Percentiles rank a stretch among this genome's conserved stretches.
phyloP scores from a whole-genome alignment of 2,329 filamentous ascomycete genomes.

The Aspergillus quadricinctus region DNA sequence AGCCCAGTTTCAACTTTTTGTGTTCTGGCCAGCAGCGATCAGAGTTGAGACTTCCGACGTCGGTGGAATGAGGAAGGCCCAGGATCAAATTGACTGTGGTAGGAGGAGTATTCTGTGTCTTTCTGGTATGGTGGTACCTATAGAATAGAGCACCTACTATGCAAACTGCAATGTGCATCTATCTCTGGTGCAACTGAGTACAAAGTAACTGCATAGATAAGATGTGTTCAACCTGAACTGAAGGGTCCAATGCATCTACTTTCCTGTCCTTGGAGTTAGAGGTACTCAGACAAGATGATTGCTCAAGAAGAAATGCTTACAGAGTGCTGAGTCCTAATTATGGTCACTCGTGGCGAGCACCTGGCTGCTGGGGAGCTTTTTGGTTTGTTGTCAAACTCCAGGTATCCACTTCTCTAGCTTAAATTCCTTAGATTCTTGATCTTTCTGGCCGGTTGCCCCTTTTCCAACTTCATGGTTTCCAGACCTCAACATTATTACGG shows the following conservation, averaged over 20 bases:
- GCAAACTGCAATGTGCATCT: not conserved
- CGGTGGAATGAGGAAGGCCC: too few relatives aligned
- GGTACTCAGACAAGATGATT: too few relatives aligned
- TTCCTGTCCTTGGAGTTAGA: not conserved
- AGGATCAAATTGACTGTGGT: too few relatives aligned
- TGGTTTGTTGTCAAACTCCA: slow-evolving; percentile 14
- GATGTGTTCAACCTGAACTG: not conserved
- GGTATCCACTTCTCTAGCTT: slow-evolving; percentile 11
- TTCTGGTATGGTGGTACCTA: not conserved
- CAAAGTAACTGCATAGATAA: not conserved
- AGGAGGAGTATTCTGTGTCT: too few relatives aligned
- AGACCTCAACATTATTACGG: not conserved
- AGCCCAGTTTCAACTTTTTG: not conserved
- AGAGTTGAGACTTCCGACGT: too few relatives aligned
- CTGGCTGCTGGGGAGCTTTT: not conserved
- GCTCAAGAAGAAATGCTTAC: not conserved
- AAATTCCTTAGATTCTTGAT: not conserved
- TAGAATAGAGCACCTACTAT: not conserved
- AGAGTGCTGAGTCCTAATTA: too few relatives aligned
- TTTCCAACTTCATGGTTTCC: slow-evolving; percentile 3
- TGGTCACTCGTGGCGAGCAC: slow-evolving; percentile 11
- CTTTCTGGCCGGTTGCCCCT: slow-evolving; percentile 6
- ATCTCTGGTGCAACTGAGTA: not conserved
- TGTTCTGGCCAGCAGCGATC: not conserved
- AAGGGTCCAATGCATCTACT: not conserved